Evolutionary conservation across 495 filamentous ascomycete genomes (phyloP).

Genomic region (Talaromyces trachyspermus): DNA sequence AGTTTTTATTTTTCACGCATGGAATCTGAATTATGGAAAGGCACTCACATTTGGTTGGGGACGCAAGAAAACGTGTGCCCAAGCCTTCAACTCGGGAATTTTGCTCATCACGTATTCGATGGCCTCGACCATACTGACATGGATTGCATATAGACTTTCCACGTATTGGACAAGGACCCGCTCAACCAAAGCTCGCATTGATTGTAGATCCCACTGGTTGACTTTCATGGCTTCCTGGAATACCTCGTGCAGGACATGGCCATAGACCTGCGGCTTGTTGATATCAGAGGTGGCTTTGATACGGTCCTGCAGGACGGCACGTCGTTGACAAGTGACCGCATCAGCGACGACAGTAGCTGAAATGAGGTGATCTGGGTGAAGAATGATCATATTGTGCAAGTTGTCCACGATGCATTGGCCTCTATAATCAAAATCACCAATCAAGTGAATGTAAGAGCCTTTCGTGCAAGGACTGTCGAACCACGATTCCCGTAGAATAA

Average conservation of each 20-base stretch:
- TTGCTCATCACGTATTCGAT: constrained; percentile 71
- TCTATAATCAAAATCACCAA: constrained; percentile 63
- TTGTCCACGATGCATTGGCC: constrained; percentile 72
- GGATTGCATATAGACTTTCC: constrained; percentile 79
- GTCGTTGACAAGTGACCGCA: constrained; percentile 79
- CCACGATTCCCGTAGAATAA: constrained; percentile 83
- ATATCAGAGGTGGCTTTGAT: constrained; percentile 79
- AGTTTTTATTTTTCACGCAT: no score
- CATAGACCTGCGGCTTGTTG: constrained; percentile 74
- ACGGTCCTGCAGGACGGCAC: constrained; percentile 87
- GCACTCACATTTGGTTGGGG: constrained; percentile 57
- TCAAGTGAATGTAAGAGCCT: constrained; percentile 73
- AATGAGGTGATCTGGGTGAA: constrained; percentile 93
- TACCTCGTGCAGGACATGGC: constrained; percentile 85
- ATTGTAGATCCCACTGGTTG: constrained; percentile 71
- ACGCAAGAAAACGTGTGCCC: constrained; percentile 76
- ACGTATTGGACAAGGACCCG: constrained; percentile 61
- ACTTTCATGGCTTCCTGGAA: constrained; percentile 84
- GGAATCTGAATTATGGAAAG: no score
- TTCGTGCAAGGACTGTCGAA: constrained; percentile 63
- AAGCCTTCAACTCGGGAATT: constrained; percentile 65
- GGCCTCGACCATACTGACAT: constrained; percentile 63
- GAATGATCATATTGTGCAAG: constrained; percentile 72
- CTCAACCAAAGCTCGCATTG: constrained; percentile 55
- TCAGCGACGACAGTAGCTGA: constrained; percentile 91